phyloP scores from a whole-genome alignment of 2,329 filamentous ascomycete genomes.

The Fusarium albosuccineum region DNA sequence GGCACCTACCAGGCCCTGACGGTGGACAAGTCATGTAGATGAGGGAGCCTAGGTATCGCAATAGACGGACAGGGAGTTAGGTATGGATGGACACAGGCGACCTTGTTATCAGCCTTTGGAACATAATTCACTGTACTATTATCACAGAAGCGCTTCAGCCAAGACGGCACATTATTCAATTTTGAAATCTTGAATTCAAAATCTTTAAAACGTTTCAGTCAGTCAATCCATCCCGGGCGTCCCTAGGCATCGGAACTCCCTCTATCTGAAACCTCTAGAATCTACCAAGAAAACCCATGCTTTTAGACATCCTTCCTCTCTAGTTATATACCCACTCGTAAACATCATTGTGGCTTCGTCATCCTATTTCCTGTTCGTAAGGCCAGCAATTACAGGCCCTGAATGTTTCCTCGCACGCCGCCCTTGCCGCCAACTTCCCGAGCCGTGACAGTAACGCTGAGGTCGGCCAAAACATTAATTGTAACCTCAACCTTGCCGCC shows the following conservation, averaged over 20 bases:
- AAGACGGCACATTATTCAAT: not conserved
- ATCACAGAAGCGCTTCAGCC: not conserved
- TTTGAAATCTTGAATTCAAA: not conserved
- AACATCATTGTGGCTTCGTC: conserved; percentile 36
- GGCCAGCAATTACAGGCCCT: conserved; percentile 40
- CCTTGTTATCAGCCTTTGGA: not conserved
- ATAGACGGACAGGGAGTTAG: not conserved
- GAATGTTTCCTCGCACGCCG: conserved; percentile 76
- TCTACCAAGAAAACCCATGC: conserved; percentile 44
- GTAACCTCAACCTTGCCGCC: conserved; percentile 93
- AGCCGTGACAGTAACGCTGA: conserved; percentile 82
- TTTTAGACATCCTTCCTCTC: conserved; percentile 41
- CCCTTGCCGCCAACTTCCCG: conserved; percentile 90
- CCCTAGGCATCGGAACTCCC: conserved; percentile 24
- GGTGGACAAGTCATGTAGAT: conserved; percentile 30
- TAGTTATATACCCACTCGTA: conserved; percentile 34
- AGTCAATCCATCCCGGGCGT: conserved; percentile 43
- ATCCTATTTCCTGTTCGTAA: conserved; percentile 2
- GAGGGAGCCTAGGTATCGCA: not conserved
- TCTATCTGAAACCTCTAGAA: conserved; percentile 46
- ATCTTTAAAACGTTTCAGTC: conserved; percentile 40
- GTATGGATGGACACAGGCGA: not conserved
- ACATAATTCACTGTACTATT: not conserved
- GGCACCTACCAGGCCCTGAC: conserved; percentile 64
- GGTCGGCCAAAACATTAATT: conserved; percentile 85